Evolutionary conservation across 805 yeast genomes (phyloP), one percentile per base, ranked within the genome.

Genomic region (Lachancea meyersii): DNA sequence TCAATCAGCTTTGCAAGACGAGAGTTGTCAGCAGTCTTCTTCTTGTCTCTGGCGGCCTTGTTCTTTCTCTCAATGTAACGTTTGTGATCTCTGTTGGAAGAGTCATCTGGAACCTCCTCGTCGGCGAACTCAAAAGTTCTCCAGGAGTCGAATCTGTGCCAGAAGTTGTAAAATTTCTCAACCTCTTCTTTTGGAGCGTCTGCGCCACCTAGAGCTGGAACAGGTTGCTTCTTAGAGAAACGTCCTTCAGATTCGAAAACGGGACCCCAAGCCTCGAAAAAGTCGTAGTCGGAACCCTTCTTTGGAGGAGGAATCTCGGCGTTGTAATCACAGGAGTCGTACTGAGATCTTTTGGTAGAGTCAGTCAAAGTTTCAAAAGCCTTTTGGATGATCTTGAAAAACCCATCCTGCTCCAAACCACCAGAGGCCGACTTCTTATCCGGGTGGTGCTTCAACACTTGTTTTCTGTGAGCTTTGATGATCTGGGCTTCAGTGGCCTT

Each of bases 91-190:
- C 98, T 88, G 81, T 93, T 93, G 48, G 96, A 85, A 45, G 97
- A 86, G 70, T 93, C 98, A 73, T 93, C 98, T 55, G 98, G 98
- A 60, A 89, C 96, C 64, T 93, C 98, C 75, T 93, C 98, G 64
- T 93, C 98, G 67, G 88, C 78, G 73, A 89, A 93, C 72, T 93
- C 98, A 64, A 93, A 93, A 37, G 95, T 75, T 75, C 96, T 86
- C 98, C 98, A 93, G 17, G 97, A 91, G 70, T 93, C 96, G 53
- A 89, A 86, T 67, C 83, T 82, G 68, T 82, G 82, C 84, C 93
- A 93, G 79, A 87, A 91, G 54, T 79, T 76, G 76, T 91, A 91
- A 71, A 95, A 89, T 41, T 71, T 73, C 58, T 86, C 95, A 48
- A 89, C 95, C 47, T 84, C 91, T 43, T 77, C 79, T 72, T 86